A percentile compares a stretch with the other conserved stretches of the same genome.
Evolutionary conservation across 176 grass and related monocot species (phyloP).

Genomic region (Typha latifolia): DNA sequence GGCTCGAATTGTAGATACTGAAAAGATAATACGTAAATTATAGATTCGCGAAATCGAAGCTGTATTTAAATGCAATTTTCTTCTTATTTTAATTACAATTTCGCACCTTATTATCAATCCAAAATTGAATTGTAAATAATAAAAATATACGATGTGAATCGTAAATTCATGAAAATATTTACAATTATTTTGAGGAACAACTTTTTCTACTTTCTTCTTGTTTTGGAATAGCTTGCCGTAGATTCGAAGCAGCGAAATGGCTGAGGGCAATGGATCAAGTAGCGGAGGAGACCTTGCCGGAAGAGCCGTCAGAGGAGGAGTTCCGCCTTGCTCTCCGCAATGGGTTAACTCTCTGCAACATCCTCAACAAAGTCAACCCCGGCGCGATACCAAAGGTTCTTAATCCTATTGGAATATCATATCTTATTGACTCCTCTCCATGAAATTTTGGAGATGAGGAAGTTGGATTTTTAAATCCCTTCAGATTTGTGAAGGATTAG

Average conservation of each 20-base stretch:
- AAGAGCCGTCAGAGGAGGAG: conserved; percentile 50
- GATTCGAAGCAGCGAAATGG: conserved; percentile 65
- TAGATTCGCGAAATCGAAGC: no score
- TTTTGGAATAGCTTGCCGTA: conserved; percentile 34
- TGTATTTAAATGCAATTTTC: no score
- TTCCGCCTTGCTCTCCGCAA: conserved; percentile 58
- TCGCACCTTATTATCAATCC: background rate
- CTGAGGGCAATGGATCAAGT: conserved; percentile 50
- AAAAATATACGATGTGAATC: no score
- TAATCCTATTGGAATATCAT: no score
- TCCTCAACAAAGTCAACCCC: conserved; percentile 74
- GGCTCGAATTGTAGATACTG: no score
- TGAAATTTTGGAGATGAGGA: background rate
- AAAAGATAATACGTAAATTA: no score
- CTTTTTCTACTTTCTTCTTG: conserved; percentile 9
- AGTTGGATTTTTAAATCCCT: background rate
- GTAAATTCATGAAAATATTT: background rate
- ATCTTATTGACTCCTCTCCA: background rate
- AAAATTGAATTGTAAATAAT: no score
- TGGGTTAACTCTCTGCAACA: conserved; percentile 68
- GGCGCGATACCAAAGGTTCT: conserved; percentile 62
- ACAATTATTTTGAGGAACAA: no score
- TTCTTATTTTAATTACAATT: no score
- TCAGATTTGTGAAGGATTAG: background rate
- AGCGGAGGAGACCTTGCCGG: conserved; percentile 34